Percentiles rank a stretch among this genome's conserved stretches.
Evolutionary conservation across 108 stramenopile species (phyloP).

Genomic region (Pseudonitzschia multiseries): DNA sequence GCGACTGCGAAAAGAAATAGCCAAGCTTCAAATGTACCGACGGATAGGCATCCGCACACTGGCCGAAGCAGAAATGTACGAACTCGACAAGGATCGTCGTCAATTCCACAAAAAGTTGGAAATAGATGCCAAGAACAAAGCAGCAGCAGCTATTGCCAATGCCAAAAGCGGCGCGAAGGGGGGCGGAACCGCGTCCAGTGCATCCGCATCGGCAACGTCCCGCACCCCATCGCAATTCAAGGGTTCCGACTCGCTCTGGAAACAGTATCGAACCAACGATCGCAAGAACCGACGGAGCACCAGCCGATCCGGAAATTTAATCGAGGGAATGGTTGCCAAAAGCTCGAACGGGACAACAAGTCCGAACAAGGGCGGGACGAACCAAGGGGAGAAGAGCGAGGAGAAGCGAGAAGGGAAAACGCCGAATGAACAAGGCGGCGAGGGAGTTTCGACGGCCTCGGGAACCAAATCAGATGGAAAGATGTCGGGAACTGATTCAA

Average conservation of each 20-base stretch:
- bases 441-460: conserved; percentile 9
- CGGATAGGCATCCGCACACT: conserved; percentile 78
- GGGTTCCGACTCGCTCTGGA: conserved; percentile 40
- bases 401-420: conserved; percentile 8
- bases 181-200: not conserved
- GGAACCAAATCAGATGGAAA: conserved; percentile 8
- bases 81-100: conserved; percentile 75
- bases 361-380: not conserved
- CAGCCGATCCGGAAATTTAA: conserved; percentile 16
- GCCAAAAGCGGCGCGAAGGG: not conserved
- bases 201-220: not conserved
- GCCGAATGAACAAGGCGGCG: too few relatives aligned
- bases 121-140: conserved; percentile 39
- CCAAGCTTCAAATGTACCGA: conserved; percentile 91
- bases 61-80: conserved; percentile 85
- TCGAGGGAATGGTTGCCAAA: not conserved
- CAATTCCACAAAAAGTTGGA: conserved; percentile 76
- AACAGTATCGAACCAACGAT: conserved; percentile 40
- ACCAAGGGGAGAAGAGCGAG: not conserved
- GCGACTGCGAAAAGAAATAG: conserved; percentile 89
- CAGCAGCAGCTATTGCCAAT: not conserved
- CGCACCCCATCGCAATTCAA: conserved; percentile 3
- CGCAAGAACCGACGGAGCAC: conserved; percentile 38
- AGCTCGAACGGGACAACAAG: not conserved
- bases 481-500: conserved; percentile 14